Evolutionary conservation across 352 stramenopile species (phyloP).

Genomic region (Globisporangium nunn): DNA sequence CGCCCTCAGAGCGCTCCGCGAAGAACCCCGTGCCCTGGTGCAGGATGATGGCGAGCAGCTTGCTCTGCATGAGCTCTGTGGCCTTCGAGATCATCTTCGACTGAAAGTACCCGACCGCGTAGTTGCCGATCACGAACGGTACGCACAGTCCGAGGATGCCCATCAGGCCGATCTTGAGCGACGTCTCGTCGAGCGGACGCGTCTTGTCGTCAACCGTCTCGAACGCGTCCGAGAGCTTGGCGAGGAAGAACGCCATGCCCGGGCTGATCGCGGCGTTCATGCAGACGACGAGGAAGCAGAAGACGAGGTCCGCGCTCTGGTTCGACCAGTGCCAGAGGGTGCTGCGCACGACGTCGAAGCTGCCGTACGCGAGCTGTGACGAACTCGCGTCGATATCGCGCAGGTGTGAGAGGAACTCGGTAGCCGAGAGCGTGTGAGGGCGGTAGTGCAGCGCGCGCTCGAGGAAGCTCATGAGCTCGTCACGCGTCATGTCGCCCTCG

Average conservation of each 20-base stretch:
- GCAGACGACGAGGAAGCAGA: constrained; percentile 76
- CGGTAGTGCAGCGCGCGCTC: constrained; percentile 77
- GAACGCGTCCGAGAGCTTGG: constrained; percentile 69
- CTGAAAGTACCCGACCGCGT: constrained; percentile 84
- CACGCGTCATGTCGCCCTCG: constrained; percentile 78
- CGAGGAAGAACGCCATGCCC: constrained; percentile 65
- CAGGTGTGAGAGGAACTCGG: constrained; percentile 75
- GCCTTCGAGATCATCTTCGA: constrained; percentile 89
- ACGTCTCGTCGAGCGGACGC: constrained; percentile 25
- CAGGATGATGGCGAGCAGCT: constrained; percentile 72
- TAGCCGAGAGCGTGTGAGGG: constrained; percentile 61
- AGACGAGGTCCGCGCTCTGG: constrained; percentile 60
- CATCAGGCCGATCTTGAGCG: constrained; percentile 66
- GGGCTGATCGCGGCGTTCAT: constrained; percentile 81
- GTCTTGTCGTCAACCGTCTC: constrained; percentile 32
- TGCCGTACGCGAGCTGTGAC: constrained; percentile 65
- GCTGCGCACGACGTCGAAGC: constrained; percentile 64
- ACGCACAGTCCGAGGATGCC: constrained; percentile 71
- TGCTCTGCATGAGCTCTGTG: constrained; percentile 68
- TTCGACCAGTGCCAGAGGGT: constrained; percentile 85
- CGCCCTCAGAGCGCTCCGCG: constrained; percentile 74
- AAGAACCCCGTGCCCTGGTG: constrained; percentile 80
- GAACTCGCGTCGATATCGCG: constrained; percentile 82
- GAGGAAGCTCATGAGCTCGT: constrained; percentile 85
- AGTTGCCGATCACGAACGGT: constrained; percentile 83